Evolutionary conservation across 116 monocot genomes (phyloP).

Genomic region (Zostera marina): DNA sequence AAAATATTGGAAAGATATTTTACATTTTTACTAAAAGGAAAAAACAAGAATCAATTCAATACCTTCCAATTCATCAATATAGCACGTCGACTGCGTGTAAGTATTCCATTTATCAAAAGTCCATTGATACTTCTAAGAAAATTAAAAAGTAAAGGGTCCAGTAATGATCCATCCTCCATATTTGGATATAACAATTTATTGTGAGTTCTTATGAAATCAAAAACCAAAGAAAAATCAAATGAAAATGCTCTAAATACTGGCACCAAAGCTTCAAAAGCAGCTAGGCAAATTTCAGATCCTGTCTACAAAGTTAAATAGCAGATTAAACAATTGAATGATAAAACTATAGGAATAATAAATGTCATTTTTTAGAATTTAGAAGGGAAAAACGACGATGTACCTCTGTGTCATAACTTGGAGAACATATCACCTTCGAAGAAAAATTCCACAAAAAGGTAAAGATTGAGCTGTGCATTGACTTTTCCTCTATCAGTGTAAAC

Average conservation of each 20-base stretch:
- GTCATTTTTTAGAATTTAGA: neutral
- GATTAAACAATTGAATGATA: conserved; percentile 1
- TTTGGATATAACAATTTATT: conserved; percentile 15
- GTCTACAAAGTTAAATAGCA: conserved; percentile 28
- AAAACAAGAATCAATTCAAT: neutral
- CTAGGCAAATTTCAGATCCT: conserved; percentile 71
- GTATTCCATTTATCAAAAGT: conserved; percentile 39
- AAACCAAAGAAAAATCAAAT: conserved; percentile 9
- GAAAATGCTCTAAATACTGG: conserved; percentile 41
- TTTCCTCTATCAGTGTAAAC: conserved; percentile 16
- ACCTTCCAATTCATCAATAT: conserved; percentile 90
- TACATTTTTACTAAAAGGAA: neutral
- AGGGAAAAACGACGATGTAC: conserved; percentile 13
- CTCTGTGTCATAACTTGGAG: conserved; percentile 33
- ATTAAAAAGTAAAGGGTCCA: conserved; percentile 38
- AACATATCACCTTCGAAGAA: conserved; percentile 44
- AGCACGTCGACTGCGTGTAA: conserved; percentile 69
- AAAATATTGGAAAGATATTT: neutral
- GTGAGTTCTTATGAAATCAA: conserved; percentile 17
- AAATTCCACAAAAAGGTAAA: conserved; percentile 52
- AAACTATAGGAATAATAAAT: neutral
- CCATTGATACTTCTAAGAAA: conserved; percentile 60
- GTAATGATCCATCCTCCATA: conserved; percentile 13
- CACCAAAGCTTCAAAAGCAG: conserved; percentile 62
- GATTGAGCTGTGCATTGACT: conserved; percentile 19